phyloP scores from a whole-genome alignment of 306 rosid genomes.

The Quercus wislizeni region DNA sequence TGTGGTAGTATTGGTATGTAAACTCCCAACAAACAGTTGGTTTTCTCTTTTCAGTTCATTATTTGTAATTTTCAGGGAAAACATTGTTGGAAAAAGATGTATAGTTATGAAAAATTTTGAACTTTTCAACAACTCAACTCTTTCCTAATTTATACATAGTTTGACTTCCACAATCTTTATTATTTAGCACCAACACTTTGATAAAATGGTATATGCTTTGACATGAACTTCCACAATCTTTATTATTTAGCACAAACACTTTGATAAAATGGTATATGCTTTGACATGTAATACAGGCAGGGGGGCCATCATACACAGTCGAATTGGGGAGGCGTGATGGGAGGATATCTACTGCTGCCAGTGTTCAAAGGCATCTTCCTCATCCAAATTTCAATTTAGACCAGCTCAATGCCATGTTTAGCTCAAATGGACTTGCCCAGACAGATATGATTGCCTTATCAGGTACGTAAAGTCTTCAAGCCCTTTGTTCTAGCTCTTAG shows the following conservation, averaged over 20 bases:
- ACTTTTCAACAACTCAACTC: no score
- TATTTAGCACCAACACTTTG: not conserved
- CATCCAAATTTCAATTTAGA: slow-evolving; percentile 25
- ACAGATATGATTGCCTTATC: slow-evolving; percentile 44
- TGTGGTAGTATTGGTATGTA: slow-evolving; percentile 31
- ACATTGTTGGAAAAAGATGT: not conserved
- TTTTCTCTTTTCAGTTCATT: no score
- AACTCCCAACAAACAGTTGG: no score
- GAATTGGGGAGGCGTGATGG: slow-evolving; percentile 46
- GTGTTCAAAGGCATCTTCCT: slow-evolving; percentile 41
- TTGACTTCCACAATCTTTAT: not conserved
- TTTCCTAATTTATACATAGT: not conserved
- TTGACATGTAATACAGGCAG: slow-evolving; percentile 17
- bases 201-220: not conserved
- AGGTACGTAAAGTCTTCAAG: slow-evolving; percentile 16
- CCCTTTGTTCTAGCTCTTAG: not conserved
- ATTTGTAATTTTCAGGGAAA: not conserved
- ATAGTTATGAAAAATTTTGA: no score
- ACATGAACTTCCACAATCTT: not conserved
- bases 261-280: not conserved
- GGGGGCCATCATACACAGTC: slow-evolving; percentile 34
- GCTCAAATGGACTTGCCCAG: slow-evolving; percentile 25
- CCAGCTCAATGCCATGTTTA: slow-evolving; percentile 29
- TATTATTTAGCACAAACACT: not conserved
- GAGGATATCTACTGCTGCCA: slow-evolving; percentile 19